Percentiles rank a stretch among this genome's conserved stretches.
Evolutionary conservation across 306 rosid species (phyloP).

Genomic region (Acacia crassicarpa): DNA sequence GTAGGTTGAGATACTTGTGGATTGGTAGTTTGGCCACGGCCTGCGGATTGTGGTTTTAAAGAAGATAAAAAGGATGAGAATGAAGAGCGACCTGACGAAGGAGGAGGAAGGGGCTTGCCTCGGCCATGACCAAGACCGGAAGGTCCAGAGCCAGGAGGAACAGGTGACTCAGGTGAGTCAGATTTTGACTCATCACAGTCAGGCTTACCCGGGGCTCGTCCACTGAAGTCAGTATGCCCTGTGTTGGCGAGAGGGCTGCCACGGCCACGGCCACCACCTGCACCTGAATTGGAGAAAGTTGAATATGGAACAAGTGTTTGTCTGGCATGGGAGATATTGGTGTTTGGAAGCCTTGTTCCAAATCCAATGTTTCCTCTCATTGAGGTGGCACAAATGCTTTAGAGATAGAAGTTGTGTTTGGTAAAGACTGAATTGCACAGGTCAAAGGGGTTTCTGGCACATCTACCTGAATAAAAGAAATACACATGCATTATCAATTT

Average conservation of each 20-base stretch:
- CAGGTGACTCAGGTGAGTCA: conserved; percentile 33
- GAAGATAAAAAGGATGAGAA: conserved; percentile 57
- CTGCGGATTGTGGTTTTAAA: conserved; percentile 39
- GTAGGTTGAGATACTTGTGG: conserved; percentile 17
- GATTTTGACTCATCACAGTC: conserved; percentile 31
- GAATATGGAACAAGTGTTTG: conserved; percentile 59
- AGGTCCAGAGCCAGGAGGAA: conserved; percentile 44
- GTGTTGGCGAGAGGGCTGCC: conserved; percentile 35
- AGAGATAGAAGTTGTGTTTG: neutral
- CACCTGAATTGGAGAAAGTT: conserved; percentile 49
- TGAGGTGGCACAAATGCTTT: conserved; percentile 18
- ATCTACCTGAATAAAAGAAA: conserved; percentile 32
- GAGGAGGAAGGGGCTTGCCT: conserved; percentile 52
- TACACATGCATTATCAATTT: neutral
- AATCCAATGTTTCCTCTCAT: conserved; percentile 75
- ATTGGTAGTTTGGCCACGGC: conserved; percentile 57
- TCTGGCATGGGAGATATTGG: conserved; percentile 48
- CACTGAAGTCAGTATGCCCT: conserved; percentile 29
- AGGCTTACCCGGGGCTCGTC: conserved; percentile 46
- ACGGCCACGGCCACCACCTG: conserved; percentile 48
- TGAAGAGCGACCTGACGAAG: conserved; percentile 47
- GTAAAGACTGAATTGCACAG: neutral
- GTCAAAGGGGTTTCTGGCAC: conserved; percentile 22
- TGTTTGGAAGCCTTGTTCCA: conserved; percentile 49
- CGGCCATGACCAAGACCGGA: conserved; percentile 76